Evolutionary conservation across 192 early-diverging fungal genomes (phyloP), one percentile per base, ranked within the genome.

Genomic region (Coemansia sp.): DNA sequence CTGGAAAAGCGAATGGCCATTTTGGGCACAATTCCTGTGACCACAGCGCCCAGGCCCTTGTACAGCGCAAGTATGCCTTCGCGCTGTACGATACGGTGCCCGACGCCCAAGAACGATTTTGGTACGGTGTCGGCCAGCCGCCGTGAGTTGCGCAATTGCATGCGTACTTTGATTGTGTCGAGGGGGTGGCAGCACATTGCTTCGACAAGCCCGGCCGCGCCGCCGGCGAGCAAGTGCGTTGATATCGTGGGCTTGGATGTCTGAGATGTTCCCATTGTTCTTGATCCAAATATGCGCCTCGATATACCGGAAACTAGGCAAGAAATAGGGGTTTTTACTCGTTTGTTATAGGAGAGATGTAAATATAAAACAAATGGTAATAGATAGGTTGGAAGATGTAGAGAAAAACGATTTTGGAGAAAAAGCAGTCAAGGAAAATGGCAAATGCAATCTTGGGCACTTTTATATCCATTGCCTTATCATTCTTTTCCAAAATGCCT

Each of bases 1-100:
- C 91, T 93, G 6, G 90, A 92, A 83, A 98, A 98, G 50, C 96
- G 90, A 70, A 98, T 98, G 22, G 95, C 96, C 94, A 97, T 97
- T 85, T 98, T 98, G 68, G 96, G 96, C 14, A 98, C 93, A 65
- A 98, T 98, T 38, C 96, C 95, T 4, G 93, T 85, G 12, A 94
- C 89, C 3, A 98, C 95, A 9, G 96, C 96, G 35, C 95, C 95
- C 12, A 98, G 85, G 61, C 97, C 97, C 84, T 97, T 96, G 89
- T 98, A 98, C 5, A 98, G 87, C 1, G 89, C 91, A 32, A 94
- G 75, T 26, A 93, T 79, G 16, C 93, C 93, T 71, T 98, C 97
- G 63, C 88, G 91, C 64, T 84, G 80, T 8, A 92, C 86, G 59
- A 97, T 98, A 53, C 88, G 85, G 23, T 85, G 62, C 24, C 94